These are phyloP conservation scores for Salix suchowensis DNA, from an alignment of 345 rosid species.

Conservation along the genomic window DNA sequence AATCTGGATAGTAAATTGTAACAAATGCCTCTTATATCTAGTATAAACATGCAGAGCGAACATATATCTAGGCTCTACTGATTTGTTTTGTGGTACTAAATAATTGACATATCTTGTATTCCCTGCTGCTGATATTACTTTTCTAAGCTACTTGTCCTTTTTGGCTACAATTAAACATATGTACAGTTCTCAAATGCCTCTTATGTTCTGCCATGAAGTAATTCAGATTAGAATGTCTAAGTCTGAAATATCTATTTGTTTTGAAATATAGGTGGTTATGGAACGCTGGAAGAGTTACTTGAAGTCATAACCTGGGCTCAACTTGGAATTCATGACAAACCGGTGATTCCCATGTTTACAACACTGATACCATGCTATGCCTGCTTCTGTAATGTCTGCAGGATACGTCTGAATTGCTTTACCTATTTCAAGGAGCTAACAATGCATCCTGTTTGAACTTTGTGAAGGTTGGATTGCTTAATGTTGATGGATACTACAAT, in stretches of 20 bases:
- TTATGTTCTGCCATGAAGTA: neutral
- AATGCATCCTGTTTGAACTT: slow-evolving; percentile 2
- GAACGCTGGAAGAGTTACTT: slow-evolving; percentile 93
- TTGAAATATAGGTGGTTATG: slow-evolving; percentile 72
- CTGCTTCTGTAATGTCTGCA: neutral
- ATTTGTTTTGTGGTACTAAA: neutral
- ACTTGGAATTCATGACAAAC: slow-evolving; percentile 96
- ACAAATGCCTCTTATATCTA: neutral
- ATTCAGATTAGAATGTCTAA: neutral
- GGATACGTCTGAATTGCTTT: neutral
- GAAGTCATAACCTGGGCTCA: slow-evolving; percentile 99
- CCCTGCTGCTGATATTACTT: neutral
- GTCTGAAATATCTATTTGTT: neutral
- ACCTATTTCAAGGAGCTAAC: slow-evolving; percentile 9
- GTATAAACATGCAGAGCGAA: neutral
- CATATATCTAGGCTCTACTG: too few relatives aligned
- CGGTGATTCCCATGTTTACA: slow-evolving; percentile 36
- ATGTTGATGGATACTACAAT: slow-evolving; percentile 98
- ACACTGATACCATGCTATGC: neutral
- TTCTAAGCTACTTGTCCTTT: neutral
- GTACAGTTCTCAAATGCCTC: neutral
- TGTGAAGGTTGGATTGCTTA: slow-evolving; percentile 87
- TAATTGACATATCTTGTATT: neutral
- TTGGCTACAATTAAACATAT: too few relatives aligned
- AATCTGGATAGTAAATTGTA: neutral